A percentile compares a stretch with the other conserved stretches of the same genome.
These are phyloP conservation scores for Aspergillus mulundensis DNA, from an alignment of 495 filamentous ascomycete species.

Conservation along the genomic window DNA sequence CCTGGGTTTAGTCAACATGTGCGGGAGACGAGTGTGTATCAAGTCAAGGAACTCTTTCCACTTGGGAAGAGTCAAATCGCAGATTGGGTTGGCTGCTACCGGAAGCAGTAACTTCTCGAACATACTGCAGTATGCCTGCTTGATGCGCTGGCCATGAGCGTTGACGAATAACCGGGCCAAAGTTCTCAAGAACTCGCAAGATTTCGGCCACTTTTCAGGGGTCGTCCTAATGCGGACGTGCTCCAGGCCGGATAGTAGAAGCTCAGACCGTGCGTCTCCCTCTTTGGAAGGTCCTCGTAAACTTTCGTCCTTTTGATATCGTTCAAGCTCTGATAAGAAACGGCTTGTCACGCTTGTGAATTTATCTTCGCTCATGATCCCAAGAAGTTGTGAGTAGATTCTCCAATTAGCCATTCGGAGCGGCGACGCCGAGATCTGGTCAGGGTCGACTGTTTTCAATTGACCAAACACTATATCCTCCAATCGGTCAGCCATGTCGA, in stretches of 20 bases:
- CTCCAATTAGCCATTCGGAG: conserved; percentile 91
- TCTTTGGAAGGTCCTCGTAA: conserved; percentile 64
- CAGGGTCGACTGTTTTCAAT: conserved; percentile 79
- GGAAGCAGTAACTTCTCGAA: conserved; percentile 84
- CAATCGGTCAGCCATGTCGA: conserved; percentile 83
- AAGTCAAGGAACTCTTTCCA: conserved; percentile 82
- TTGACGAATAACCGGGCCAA: conserved; percentile 77
- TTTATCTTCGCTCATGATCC: conserved; percentile 89
- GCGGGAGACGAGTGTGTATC: conserved; percentile 67
- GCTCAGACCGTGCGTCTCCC: conserved; percentile 72
- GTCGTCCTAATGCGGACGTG: conserved; percentile 67
- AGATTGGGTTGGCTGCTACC: conserved; percentile 70
- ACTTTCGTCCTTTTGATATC: conserved; percentile 65
- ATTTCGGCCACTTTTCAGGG: conserved; percentile 76
- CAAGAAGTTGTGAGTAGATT: conserved; percentile 84
- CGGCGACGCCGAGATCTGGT: conserved; percentile 71
- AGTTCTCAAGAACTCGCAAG: conserved; percentile 81
- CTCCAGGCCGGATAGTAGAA: conserved; percentile 86
- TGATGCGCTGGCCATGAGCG: conserved; percentile 81
- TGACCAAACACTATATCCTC: conserved; percentile 95
- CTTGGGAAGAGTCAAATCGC: conserved; percentile 68
- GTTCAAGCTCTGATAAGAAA: conserved; percentile 76
- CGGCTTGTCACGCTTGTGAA: conserved; percentile 78
- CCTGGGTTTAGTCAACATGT: conserved; percentile 84
- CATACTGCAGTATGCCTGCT: conserved; percentile 89